These are phyloP conservation scores for Carex littledalei DNA, from an alignment of 176 grass and related monocot genomes.

Conservation along the genomic window DNA sequence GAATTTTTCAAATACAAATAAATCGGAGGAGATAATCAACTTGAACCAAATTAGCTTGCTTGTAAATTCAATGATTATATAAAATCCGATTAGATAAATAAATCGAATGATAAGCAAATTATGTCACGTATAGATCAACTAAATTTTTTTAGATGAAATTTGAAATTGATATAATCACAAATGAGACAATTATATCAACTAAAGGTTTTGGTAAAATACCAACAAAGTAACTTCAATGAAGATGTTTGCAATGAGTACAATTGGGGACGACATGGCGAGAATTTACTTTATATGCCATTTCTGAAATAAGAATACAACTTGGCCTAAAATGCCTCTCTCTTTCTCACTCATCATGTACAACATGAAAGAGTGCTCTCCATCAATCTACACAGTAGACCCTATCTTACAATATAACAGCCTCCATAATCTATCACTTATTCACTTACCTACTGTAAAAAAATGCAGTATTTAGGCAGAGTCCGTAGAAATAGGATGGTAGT, in stretches of 20 bases:
- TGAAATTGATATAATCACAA: no score
- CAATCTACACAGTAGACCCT: background rate
- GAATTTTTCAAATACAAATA: no score
- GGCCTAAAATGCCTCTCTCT: background rate
- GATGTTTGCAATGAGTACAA: background rate
- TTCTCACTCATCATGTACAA: background rate
- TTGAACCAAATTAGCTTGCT: no score
- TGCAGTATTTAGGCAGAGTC: background rate
- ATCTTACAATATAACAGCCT: background rate
- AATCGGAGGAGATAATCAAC: no score
- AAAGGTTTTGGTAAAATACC: background rate
- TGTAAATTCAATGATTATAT: no score
- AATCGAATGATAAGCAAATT: no score
- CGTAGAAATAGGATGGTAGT: constrained; percentile 26
- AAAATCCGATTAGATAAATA: no score
- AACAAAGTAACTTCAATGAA: background rate
- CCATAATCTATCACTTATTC: background rate
- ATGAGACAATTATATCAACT: no score
- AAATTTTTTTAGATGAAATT: no score
- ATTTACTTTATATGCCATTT: background rate
- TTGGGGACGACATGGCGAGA: background rate
- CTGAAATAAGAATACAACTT: background rate
- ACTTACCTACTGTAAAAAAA: background rate
- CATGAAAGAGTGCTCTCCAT: background rate
- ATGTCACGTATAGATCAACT: no score